Base-by-base conservation (phyloP, 306 rosid genomes). In the Trifolium pratense region DNA sequence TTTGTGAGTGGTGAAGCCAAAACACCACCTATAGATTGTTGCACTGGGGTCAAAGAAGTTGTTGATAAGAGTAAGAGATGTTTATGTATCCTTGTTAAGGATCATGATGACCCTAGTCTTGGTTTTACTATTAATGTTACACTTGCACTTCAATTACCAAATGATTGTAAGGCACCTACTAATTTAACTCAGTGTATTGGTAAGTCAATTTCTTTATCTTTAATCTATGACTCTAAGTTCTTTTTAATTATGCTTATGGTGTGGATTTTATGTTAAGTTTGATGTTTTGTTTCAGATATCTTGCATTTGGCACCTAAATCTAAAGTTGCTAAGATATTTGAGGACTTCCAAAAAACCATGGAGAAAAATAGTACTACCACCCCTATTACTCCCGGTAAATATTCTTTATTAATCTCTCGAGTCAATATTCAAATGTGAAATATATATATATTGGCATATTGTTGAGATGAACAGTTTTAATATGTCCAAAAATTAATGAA, bases 271-370 rank as follows among this genome's bases (percentile, higher is more conserved):
- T 7, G 68, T n/a, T 1, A 46, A 42, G 59, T 69, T 62, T 34
- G n/a, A 14, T 58, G 0, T 39, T 18, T 66, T 68, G 6, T 57
- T 84, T 45, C 85, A 92, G 97, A 87, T 74, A 73, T 92, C 61
- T 70, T 92, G 80, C 92, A 90, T 62, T 82, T 92, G 88, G 15
- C 83, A 49, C 91, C 94, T 2, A 88, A 82, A 66, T 92, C 96
- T 5, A 6, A 65, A 0, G 84, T 81, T 0, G 94, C 93, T 12
- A 92, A 89, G 80, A 55, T 85, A 61, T 92, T 92, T 78, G 59
- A 68, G 74, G 93, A 73, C 2, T 36, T 9, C 45, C 58, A 77
- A 4, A 73, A 77, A 17, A 17, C 37, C 36, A 26, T 40, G 23
- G 66, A 32, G 21, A 69, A 65, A 5, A 83, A 36, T 23, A 42